Evolutionary conservation across 208 protist species (phyloP).

Genomic region (Lotmaria passim): DNA sequence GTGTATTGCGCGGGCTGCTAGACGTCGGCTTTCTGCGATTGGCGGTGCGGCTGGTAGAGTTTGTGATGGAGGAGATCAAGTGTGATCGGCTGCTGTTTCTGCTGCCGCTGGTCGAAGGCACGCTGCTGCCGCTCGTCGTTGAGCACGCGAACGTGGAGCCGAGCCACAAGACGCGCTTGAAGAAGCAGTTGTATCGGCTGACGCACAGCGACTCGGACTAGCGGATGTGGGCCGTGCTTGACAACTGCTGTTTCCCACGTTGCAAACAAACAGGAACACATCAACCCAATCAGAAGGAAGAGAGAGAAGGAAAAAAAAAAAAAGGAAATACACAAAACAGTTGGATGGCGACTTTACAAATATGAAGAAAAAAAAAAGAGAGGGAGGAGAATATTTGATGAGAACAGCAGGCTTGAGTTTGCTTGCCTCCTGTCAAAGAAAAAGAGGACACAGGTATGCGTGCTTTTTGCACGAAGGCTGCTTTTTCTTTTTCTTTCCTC

Average conservation of each 20-base stretch:
- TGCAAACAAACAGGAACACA: neutral
- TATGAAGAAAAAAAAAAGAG: no score
- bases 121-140: slow-evolving; percentile 58
- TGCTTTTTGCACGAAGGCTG: no score
- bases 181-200: slow-evolving; percentile 55
- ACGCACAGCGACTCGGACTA: slow-evolving; percentile 89
- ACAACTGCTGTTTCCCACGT: no score
- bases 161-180: slow-evolving; percentile 64
- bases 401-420: no score
- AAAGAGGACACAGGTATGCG: no score
- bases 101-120: slow-evolving; percentile 41
- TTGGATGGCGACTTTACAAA: no score
- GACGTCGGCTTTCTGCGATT: slow-evolving; percentile 68
- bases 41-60: slow-evolving; percentile 78
- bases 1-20: slow-evolving; percentile 69
- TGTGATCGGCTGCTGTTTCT: slow-evolving; percentile 56
- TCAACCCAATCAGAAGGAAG: no score
- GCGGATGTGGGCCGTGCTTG: neutral
- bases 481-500: no score
- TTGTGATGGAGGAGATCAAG: slow-evolving; percentile 82
- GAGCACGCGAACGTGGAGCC: slow-evolving; percentile 45
- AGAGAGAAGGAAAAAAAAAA: no score
- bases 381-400: no score
- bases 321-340: no score
- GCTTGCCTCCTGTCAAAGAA: no score